phyloP scores from a whole-genome alignment of 2,329 filamentous ascomycete genomes.

The Bipolaris cookei region DNA sequence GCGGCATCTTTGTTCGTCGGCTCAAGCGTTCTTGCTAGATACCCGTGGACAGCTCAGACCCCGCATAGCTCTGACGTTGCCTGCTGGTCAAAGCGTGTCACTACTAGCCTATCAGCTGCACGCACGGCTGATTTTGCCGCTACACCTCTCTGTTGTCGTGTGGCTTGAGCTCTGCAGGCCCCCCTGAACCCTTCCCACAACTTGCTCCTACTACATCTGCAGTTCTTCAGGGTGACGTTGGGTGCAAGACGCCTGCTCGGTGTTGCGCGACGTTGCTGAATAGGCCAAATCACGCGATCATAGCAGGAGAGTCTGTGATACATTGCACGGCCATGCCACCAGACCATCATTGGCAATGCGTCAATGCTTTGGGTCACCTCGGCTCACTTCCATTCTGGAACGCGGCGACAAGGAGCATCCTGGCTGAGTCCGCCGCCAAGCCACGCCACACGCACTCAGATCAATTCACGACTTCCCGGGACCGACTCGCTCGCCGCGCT shows the following conservation, averaged over 20 bases:
- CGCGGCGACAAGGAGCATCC: not conserved
- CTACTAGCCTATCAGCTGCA: slow-evolving; percentile 1
- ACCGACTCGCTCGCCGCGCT: not conserved
- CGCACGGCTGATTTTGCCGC: slow-evolving; percentile 1
- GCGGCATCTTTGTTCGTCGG: not conserved
- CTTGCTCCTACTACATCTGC: too few relatives aligned
- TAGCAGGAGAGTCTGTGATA: not conserved
- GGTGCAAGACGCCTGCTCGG: not conserved
- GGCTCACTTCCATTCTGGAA: not conserved
- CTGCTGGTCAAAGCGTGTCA: not conserved
- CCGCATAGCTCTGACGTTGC: slow-evolving; percentile 5
- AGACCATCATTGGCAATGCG: not conserved
- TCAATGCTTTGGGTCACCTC: not conserved
- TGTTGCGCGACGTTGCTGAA: not conserved
- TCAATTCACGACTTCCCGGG: not conserved
- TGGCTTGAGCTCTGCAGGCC: not conserved
- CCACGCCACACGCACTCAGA: not conserved
- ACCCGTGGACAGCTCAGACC: not conserved
- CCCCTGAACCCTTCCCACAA: not conserved
- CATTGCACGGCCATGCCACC: not conserved
- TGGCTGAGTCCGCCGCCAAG: not conserved
- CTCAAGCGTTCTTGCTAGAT: not conserved
- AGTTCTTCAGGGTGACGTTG: not conserved
- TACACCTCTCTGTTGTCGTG: not conserved
- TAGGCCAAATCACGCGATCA: not conserved